Conservation (phyloP, 2,329 filamentous ascomycete genomes). For the Colletotrichum paranaense region DNA sequence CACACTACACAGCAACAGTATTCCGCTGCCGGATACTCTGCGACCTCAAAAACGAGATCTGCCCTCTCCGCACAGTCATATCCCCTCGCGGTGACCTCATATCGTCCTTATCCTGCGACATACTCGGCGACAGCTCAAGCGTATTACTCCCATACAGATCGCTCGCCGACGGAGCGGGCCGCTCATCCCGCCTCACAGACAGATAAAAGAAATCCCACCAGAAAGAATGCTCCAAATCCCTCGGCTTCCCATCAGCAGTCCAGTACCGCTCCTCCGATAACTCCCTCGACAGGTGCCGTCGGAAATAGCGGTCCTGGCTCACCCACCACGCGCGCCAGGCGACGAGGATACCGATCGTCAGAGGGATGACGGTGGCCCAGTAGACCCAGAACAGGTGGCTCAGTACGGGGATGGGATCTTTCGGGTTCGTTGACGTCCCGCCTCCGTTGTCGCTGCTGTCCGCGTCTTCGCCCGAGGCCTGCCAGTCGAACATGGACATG, state of each 20-base stretch:
- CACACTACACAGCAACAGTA: conserved; percentile 17
- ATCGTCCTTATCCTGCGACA: conserved; percentile 29
- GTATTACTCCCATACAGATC: conserved; percentile 9
- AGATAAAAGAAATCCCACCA: conserved; percentile 56
- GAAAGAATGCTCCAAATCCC: conserved; percentile 54
- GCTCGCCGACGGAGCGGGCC: neutral
- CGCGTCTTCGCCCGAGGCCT: conserved; percentile 48
- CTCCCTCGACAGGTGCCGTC: conserved; percentile 56
- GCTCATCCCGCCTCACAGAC: conserved; percentile 48
- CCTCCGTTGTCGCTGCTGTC: conserved; percentile 22
- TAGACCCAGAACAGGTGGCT: conserved; percentile 58
- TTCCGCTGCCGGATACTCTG: conserved; percentile 31
- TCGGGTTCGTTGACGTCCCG: conserved; percentile 33
- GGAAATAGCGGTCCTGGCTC: conserved; percentile 57
- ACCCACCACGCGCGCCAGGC: conserved; percentile 61
- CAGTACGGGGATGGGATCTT: conserved; percentile 45
- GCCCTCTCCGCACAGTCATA: conserved; percentile 22
- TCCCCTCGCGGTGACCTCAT: conserved; percentile 24
- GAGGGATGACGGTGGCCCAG: conserved; percentile 56
- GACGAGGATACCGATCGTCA: conserved; percentile 55
- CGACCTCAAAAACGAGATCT: conserved; percentile 27
- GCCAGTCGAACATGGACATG: conserved; percentile 60
- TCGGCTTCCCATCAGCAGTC: conserved; percentile 56
- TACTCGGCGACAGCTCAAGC: conserved; percentile 24
- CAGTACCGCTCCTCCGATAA: conserved; percentile 61